A percentile compares a stretch with the other conserved stretches of the same genome.
phyloP scores from a whole-genome alignment of 495 filamentous ascomycete genomes.

The Tuber calosporum region DNA sequence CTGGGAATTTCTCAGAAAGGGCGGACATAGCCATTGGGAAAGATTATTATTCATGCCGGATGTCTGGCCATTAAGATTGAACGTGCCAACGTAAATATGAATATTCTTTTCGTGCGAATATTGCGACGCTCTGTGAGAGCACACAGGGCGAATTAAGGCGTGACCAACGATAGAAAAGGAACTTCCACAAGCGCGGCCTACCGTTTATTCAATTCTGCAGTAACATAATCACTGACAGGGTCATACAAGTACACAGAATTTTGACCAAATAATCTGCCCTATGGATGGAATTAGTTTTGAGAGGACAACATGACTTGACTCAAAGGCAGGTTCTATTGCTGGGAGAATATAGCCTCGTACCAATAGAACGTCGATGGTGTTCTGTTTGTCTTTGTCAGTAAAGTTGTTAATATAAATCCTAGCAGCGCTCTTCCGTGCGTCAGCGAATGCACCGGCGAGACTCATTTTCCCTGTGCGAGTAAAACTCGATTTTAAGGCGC shows the following conservation, averaged over 20 bases:
- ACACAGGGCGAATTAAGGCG: background rate
- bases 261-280: constrained; percentile 75
- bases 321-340: background rate
- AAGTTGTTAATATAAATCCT: constrained; percentile 96
- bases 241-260: constrained; percentile 78
- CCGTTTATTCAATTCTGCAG: constrained; percentile 61
- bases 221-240: constrained; percentile 85
- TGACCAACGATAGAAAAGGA: background rate
- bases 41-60: constrained; percentile 71
- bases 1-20: constrained; percentile 48
- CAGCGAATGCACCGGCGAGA: constrained; percentile 83
- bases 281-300: constrained; percentile 17
- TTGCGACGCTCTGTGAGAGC: constrained; percentile 41
- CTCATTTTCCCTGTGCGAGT: constrained; percentile 97
- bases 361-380: constrained; percentile 85
- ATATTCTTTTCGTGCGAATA: constrained; percentile 51
- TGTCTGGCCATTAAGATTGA: constrained; percentile 85
- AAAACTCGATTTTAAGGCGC: constrained; percentile 89
- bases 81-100: constrained; percentile 76
- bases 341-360: constrained; percentile 15
- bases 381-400: constrained; percentile 82
- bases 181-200: constrained; percentile 15
- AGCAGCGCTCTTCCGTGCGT: constrained; percentile 88
- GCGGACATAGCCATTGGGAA: constrained; percentile 69
- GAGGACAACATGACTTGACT: background rate